Evolutionary conservation across 1,284 basidiomycete genomes (phyloP), one percentile per base, ranked within the genome.

Genomic region (Acaromyces ingoldii): DNA sequence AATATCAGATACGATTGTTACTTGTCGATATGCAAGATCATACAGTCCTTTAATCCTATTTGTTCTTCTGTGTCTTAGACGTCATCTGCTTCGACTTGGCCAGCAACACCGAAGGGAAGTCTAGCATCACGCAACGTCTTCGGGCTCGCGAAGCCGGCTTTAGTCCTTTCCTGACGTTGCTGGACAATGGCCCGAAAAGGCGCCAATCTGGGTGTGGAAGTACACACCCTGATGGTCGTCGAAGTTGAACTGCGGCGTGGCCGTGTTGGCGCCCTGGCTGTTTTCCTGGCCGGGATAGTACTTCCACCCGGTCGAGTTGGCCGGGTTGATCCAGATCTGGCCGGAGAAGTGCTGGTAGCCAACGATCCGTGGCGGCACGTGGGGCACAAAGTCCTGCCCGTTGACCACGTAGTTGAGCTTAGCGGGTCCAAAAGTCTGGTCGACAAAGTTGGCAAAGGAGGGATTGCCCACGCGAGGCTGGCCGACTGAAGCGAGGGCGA

Each of bases 281-380:
- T 58, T 58, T 37, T 58, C 57, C 31, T 58, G 57, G 10, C 57
- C 57, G 6, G 53, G 57, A 37, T 55, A 55, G 34, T 46, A 51
- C 25, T 33, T 43, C 21, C 29, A 46, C 6, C 34, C 15, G 19
- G 37, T 48, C 30, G 57, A 55, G 45, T 58, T 58, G 1, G 57
- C 33, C 2, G 53, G 57, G 47, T 51, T 48, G n/a, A 52, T 51
- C 39, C 48, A 58, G 19, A 58, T 45, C 33, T 58, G 53, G 24
- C 59, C 55, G 1, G 51, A 47, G 6, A 45, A 39, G 22, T 61
- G 58, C 39, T 53, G 57, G 48, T 48, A 58, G 15, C 58, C 58
- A 10, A 55, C 7, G 11, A 45, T 31, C 17, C 53, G 47, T 6
- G 58, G 58, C 10, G 56, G 58, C 1, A 53, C 30, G 24, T 40